Base-by-base conservation (phyloP, 352 stramenopile species). In the Poterioochromonas sp. region DNA sequence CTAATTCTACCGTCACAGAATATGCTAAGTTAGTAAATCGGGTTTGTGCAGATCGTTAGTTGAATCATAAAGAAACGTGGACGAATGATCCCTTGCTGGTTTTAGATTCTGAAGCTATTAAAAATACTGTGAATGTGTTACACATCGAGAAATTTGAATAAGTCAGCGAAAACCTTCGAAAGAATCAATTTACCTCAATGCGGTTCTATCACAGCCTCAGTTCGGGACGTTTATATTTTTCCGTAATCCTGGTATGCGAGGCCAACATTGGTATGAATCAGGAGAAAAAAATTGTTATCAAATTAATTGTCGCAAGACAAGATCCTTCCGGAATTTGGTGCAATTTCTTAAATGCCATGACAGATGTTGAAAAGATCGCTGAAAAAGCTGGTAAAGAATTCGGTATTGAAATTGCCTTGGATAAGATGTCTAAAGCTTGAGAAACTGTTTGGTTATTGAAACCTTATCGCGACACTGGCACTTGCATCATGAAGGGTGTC, bases 341-440 rank as follows among this genome's bases (percentile, higher is more conserved):
- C 88, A 93, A 20, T 78, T 95, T 20, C n/a, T n/a, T 92, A 8
- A 86, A 87, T 43, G 44, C 77, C 34, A 5, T 76, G 20, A 51
- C 40, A 22, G 88, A 95, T 77, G 84, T 93, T 0, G 90, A 94
- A 22, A 93, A 91, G 29, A 92, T 96, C 63, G 90, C 90, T 35
- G 92, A 97, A 83, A 93, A 88, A 0, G 92, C 92, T 0, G 90
- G 89, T 1, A 97, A 97, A 79, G 93, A 97, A 74, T 95, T 94
- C 58, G 90, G 93, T 79, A 97, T 97, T 76, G 91, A 97, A 73
- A 92, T 90, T 69, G 90, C 90, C 0, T 83, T 97, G 2, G 92
- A 94, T 78, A 84, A 89, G 8, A 97, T 97, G 92, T 87, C 95
- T 69, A 84, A 88, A 34, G 88, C 92, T 20, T 97, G 92, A 92